These are phyloP conservation scores for Mortierella sp. DNA, from an alignment of 371 early-diverging fungal species.

Conservation along the genomic window DNA sequence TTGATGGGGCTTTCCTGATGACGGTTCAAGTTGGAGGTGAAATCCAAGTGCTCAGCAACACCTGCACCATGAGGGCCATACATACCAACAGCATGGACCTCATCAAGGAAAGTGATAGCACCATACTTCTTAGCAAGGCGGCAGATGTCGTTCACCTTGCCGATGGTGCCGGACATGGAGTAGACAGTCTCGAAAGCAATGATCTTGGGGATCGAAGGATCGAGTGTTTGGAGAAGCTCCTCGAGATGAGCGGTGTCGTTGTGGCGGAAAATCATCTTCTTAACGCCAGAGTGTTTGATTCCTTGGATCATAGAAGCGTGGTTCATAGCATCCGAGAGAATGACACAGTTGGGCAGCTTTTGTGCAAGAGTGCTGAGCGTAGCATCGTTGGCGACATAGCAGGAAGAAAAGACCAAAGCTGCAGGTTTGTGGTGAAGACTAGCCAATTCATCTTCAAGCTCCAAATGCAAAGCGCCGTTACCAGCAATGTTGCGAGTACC, in stretches of 20 bases:
- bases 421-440: constrained; percentile 92
- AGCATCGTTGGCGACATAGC: constrained; percentile 99
- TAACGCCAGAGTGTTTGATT: constrained; percentile 92
- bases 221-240: constrained; percentile 80
- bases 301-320: constrained; percentile 99
- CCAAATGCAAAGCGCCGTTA: constrained; percentile 94
- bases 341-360: constrained; percentile 93
- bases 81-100: constrained; percentile 99
- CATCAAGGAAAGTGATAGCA: constrained; percentile 98
- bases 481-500: constrained; percentile 99
- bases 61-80: constrained; percentile 97
- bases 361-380: constrained; percentile 92
- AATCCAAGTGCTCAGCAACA: constrained; percentile 96
- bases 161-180: constrained; percentile 98
- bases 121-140: constrained; percentile 96
- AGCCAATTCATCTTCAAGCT: constrained; percentile 94
- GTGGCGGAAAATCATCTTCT: constrained; percentile 95
- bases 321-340: constrained; percentile 95
- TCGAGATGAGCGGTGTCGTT: constrained; percentile 96
- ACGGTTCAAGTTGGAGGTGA: constrained; percentile 68
- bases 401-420: constrained; percentile 97
- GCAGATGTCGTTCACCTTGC: constrained; percentile 95
- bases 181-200: constrained; percentile 99
- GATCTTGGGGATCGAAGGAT: constrained; percentile 90
- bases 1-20: constrained; percentile 55